Conservation (phyloP, 2,329 filamentous ascomycete species). For the Trichocomaceae sp. region DNA sequence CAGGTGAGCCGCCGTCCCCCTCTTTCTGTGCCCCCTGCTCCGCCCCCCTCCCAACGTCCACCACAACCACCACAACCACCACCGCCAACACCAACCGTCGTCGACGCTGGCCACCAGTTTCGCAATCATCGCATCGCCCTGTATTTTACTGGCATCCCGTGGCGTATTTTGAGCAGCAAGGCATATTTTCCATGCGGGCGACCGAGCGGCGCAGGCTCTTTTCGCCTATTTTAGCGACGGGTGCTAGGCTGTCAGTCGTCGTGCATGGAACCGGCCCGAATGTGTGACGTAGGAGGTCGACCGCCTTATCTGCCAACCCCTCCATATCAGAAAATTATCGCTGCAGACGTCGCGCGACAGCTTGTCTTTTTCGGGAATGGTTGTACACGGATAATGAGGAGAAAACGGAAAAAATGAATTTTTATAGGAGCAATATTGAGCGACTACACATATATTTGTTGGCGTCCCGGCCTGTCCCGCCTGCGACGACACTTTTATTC, state of each 20-base stretch:
- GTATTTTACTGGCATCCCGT: background rate
- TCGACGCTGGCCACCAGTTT: background rate
- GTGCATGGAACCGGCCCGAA: slow-evolving; percentile 6
- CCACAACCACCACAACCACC: slow-evolving; percentile 7
- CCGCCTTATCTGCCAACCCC: background rate
- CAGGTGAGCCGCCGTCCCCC: slow-evolving; percentile 15
- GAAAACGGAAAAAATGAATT: background rate
- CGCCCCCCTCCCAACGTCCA: slow-evolving; percentile 11
- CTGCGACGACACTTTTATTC: background rate
- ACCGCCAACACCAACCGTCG: no score
- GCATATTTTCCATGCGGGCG: background rate
- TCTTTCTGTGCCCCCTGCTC: slow-evolving; percentile 13
- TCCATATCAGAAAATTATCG: background rate
- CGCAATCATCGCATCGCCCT: slow-evolving; percentile 8
- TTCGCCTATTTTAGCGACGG: slow-evolving; percentile 9
- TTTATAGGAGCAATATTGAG: background rate
- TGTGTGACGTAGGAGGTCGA: slow-evolving; percentile 14
- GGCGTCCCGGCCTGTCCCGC: background rate
- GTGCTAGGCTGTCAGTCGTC: slow-evolving; percentile 2
- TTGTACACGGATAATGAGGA: background rate
- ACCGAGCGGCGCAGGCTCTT: background rate
- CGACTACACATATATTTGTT: background rate
- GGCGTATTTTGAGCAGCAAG: background rate
- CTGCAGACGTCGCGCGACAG: background rate
- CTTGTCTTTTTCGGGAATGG: background rate